phyloP scores from a whole-genome alignment of 2,329 filamentous ascomycete species.

The Cercospora beticola region DNA sequence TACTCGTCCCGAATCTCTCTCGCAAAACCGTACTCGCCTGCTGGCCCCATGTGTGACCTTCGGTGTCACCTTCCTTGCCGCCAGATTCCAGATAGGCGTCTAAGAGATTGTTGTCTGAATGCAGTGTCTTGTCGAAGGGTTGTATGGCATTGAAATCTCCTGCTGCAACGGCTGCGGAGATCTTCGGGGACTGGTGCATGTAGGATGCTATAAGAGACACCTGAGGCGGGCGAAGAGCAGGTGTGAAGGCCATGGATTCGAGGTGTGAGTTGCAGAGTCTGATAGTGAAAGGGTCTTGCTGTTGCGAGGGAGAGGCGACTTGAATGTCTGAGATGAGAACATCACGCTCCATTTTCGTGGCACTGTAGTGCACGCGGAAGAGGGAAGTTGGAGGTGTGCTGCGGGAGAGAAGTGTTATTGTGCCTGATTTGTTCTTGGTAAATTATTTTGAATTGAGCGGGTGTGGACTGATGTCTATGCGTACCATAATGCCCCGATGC shows the following conservation, averaged over 20 bases:
- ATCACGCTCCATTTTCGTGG: slow-evolving; percentile 54
- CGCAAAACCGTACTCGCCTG: slow-evolving; percentile 47
- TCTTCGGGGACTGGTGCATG: slow-evolving; percentile 40
- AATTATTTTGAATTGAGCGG: background rate
- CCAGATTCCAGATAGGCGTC: slow-evolving; percentile 57
- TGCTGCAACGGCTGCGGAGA: slow-evolving; percentile 46
- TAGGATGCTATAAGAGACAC: slow-evolving; percentile 47
- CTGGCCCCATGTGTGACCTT: slow-evolving; percentile 60
- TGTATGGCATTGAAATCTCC: slow-evolving; percentile 62
- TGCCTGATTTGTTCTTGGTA: slow-evolving; percentile 40
- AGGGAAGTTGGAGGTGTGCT: slow-evolving; percentile 46
- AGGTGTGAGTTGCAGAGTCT: slow-evolving; percentile 59
- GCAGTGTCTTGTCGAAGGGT: slow-evolving; percentile 52
- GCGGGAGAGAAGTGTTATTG: slow-evolving; percentile 53
- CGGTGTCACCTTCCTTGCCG: slow-evolving; percentile 51
- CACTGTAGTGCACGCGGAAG: slow-evolving; percentile 53
- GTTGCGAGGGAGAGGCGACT: slow-evolving; percentile 30
- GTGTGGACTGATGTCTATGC: background rate
- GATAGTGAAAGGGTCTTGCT: slow-evolving; percentile 27
- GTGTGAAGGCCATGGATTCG: slow-evolving; percentile 53
- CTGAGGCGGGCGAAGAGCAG: slow-evolving; percentile 53
- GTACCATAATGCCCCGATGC: slow-evolving; percentile 43
- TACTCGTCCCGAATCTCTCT: slow-evolving; percentile 49
- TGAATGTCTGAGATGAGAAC: slow-evolving; percentile 56
- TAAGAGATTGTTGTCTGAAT: slow-evolving; percentile 49